Evolutionary conservation across 768 basidiomycete species (phyloP).

Genomic region (Leccinellum luteum): DNA sequence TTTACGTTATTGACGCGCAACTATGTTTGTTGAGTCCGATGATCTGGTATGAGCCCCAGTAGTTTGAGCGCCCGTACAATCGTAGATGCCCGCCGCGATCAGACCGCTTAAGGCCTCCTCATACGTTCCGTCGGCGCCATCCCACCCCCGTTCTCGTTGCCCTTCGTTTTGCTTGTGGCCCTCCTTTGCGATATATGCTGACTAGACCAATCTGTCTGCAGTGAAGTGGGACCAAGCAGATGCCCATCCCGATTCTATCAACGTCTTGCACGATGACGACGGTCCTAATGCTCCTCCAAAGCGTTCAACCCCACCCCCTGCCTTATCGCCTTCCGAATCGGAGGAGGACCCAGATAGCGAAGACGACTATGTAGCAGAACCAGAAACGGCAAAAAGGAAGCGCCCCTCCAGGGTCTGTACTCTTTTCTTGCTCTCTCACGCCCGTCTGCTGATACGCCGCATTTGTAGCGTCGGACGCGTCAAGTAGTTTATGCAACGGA

Average conservation of each 20-base stretch:
- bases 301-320: conserved; percentile 30
- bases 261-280: conserved; percentile 19
- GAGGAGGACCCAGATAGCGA: conserved; percentile 54
- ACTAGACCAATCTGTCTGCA: conserved; percentile 36
- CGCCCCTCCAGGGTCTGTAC: conserved; percentile 44
- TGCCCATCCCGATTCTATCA: conserved; percentile 46
- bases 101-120: conserved; percentile 13
- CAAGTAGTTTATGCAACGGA: conserved; percentile 41
- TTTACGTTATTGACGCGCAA: conserved; percentile 35
- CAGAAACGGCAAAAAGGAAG: conserved; percentile 32
- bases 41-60: conserved; percentile 34
- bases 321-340: conserved; percentile 41
- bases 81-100: conserved; percentile 22
- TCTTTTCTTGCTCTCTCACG: conserved; percentile 6
- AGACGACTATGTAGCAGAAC: conserved; percentile 68
- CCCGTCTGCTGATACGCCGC: conserved; percentile 11
- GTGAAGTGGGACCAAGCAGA: conserved; percentile 74
- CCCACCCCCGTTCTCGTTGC: not conserved
- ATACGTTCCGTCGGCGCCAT: not conserved
- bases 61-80: conserved; percentile 30
- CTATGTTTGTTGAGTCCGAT: conserved; percentile 36
- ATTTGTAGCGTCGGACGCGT: conserved; percentile 43
- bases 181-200: conserved; percentile 24
- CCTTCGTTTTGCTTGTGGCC: conserved; percentile 15
- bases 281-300: conserved; percentile 16